phyloP scores from a whole-genome alignment of 2,329 filamentous ascomycete genomes.

The Phialophora verrucosa region DNA sequence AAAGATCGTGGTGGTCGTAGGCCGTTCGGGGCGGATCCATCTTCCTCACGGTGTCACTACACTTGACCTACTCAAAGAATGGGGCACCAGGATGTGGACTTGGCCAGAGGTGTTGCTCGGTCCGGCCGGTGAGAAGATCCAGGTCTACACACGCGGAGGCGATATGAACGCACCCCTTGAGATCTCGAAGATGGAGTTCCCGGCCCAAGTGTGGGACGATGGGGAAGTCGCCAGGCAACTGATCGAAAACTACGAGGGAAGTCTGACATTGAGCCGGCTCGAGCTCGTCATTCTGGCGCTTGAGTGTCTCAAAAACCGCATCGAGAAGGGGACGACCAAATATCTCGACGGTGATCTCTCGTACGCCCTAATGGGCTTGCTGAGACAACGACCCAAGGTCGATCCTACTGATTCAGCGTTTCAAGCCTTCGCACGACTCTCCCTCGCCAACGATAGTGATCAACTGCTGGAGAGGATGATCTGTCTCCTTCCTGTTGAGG shows the following conservation, averaged over 20 bases:
- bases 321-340: constrained; percentile 41
- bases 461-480: constrained; percentile 54
- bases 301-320: constrained; percentile 49
- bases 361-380: constrained; percentile 56
- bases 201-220: constrained; percentile 51
- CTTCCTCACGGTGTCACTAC: constrained; percentile 38
- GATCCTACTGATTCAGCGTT: constrained; percentile 51
- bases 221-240: constrained; percentile 49
- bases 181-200: constrained; percentile 51
- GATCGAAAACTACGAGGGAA: constrained; percentile 55
- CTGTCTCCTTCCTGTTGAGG: constrained; percentile 47
- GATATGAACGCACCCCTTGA: constrained; percentile 38
- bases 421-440: constrained; percentile 56
- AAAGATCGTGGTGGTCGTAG: constrained; percentile 51
- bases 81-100: constrained; percentile 56
- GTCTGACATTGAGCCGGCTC: constrained; percentile 48
- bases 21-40: constrained; percentile 38
- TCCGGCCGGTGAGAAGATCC: constrained; percentile 42
- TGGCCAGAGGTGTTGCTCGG: constrained; percentile 52
- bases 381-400: constrained; percentile 49
- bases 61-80: constrained; percentile 48
- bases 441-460: constrained; percentile 54
- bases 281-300: constrained; percentile 52
- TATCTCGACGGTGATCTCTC: constrained; percentile 50
- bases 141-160: constrained; percentile 44